A percentile compares a stretch with the other conserved stretches of the same genome.
Evolutionary conservation across 2,329 filamentous ascomycete species (phyloP).

Genomic region (Aureobasidium lini): DNA sequence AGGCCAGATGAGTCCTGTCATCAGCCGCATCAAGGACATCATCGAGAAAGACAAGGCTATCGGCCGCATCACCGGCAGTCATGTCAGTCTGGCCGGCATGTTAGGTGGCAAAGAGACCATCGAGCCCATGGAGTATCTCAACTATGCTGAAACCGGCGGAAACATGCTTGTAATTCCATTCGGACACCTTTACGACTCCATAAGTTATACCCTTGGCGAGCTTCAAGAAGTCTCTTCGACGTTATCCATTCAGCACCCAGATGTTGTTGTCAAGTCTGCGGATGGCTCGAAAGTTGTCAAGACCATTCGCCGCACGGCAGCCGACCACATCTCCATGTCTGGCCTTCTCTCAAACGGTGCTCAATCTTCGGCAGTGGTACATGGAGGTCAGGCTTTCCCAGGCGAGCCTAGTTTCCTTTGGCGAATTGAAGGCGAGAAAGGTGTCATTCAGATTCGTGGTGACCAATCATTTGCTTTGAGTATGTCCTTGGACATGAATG

Average conservation of each 20-base stretch:
- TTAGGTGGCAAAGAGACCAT: conserved; percentile 20
- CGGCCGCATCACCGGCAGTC: conserved; percentile 35
- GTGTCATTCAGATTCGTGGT: conserved; percentile 30
- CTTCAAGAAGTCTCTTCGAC: conserved; percentile 32
- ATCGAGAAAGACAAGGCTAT: conserved; percentile 34
- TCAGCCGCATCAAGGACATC: conserved; percentile 37
- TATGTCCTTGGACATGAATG: conserved; percentile 2
- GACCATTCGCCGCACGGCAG: conserved; percentile 35
- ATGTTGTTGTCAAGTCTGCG: conserved; percentile 30
- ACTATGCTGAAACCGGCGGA: conserved; percentile 38
- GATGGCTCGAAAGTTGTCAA: conserved; percentile 26
- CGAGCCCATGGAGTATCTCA: conserved; percentile 39
- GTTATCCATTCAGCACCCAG: conserved; percentile 40
- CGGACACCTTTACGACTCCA: conserved; percentile 39
- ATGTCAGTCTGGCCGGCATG: conserved; percentile 24
- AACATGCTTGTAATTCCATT: conserved; percentile 35
- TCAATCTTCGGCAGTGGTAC: conserved; percentile 38
- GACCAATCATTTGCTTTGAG: conserved; percentile 3
- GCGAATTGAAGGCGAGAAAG: conserved; percentile 43
- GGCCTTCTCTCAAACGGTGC: conserved; percentile 35
- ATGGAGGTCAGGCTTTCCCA: conserved; percentile 44
- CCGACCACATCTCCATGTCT: conserved; percentile 37
- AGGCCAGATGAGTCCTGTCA: conserved; percentile 33
- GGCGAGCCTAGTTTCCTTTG: conserved; percentile 41
- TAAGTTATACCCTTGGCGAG: background rate